Percentiles rank a stretch among this genome's conserved stretches.
Conservation (phyloP, 768 basidiomycete genomes). For the Podaxis carcinomalis region DNA sequence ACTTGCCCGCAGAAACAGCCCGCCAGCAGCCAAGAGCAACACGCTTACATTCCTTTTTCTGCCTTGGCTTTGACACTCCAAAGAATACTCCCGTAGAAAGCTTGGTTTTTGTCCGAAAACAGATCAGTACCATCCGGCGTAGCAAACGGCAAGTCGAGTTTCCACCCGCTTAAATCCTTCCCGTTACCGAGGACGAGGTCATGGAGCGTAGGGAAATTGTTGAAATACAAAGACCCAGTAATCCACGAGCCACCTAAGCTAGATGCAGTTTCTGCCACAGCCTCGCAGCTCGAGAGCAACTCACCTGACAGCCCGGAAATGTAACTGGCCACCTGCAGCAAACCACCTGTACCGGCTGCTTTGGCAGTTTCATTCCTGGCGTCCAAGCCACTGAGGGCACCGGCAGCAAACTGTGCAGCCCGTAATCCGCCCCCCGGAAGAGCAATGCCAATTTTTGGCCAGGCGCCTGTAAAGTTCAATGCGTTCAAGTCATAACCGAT, state of each 20-base stretch:
- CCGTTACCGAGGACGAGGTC: conserved; percentile 61
- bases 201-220: conserved; percentile 54
- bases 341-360: conserved; percentile 56
- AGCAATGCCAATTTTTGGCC: conserved; percentile 58
- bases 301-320: conserved; percentile 61
- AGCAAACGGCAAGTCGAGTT: conserved; percentile 51
- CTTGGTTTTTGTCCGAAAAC: conserved; percentile 41
- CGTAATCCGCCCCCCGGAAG: conserved; percentile 70
- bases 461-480: conserved; percentile 28
- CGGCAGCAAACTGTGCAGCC: conserved; percentile 64
- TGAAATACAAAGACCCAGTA: conserved; percentile 57
- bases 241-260: conserved; percentile 62
- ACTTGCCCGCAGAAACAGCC: not conserved
- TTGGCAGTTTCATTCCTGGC: conserved; percentile 56
- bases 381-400: conserved; percentile 54
- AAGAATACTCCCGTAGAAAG: conserved; percentile 50
- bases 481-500: conserved; percentile 48
- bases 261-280: not conserved
- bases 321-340: conserved; percentile 70
- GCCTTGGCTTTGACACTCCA: conserved; percentile 56
- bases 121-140: conserved; percentile 49
- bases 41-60: conserved; percentile 44
- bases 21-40: not conserved
- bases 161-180: conserved; percentile 44
- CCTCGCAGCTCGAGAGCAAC: conserved; percentile 7